Base-by-base conservation (phyloP, 192 early-diverging fungal genomes). In the Coemansia sp. region DNA sequence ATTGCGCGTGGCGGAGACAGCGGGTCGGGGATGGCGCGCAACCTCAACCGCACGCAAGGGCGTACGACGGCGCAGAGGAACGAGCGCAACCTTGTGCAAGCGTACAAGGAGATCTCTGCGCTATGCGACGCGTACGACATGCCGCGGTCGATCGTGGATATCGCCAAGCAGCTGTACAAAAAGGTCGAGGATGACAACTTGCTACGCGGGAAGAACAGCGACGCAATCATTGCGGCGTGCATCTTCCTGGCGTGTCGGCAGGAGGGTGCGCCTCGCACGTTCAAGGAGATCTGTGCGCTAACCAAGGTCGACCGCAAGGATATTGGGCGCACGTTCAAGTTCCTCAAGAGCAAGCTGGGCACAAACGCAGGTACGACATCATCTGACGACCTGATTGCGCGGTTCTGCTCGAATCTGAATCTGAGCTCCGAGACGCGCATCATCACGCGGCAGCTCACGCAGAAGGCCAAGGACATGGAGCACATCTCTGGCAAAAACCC, bases 251-350 rank as follows among this genome's bases (percentile, higher is more conserved):
- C 92, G 6, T 96, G 97, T 75, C 83, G 91, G 14, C 89, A 93
- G 70, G 86, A 95, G 65, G 82, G 84, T 34, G 92, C 90, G 1
- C 88, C 88, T 9, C 86, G 95, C 63, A 95, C 97, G 1, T 97
- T 96, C 74, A 92, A 93, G 63, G 95, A 99, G 73, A 95, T 97
- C 45, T 92, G 90, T 59, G 89, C 90, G 6, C 67, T 95, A 63
- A 96, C 94, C 0, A 92, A 94, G 49, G 93, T 97, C 0, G 88
- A 92, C 42, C 95, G 93, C 75, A 97, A 94, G 68, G 95, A 97
- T 57, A 93, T 97, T 77, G 94, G 93, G 2, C 82, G 94, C 11
- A 89, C 89, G 46, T 85, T 88, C 65, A 79, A 84, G 62, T 66
- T 70, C 46, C 67, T 85, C 32, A 79, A 75, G 65, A 71, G 66